Base-by-base conservation (phyloP, 2,329 filamentous ascomycete genomes). In the Elsinoe perseae region DNA sequence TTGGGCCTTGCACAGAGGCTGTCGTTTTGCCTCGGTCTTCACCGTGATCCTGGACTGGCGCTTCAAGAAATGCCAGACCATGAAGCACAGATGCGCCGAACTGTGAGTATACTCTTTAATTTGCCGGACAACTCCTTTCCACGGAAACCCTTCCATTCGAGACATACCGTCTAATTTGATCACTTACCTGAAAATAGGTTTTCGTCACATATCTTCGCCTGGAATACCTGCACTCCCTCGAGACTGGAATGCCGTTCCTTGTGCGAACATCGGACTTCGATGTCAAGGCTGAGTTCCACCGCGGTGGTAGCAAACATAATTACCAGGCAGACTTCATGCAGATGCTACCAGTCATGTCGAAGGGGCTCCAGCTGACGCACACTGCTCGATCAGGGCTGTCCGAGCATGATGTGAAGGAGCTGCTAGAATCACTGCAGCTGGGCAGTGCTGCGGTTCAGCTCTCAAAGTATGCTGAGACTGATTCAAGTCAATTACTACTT, bases 321-420 rank as follows among this genome's bases (percentile, higher is more conserved):
- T 36, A 54, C 32, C 36, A 27, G 8, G 32, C 52, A 14, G 52
- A 43, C 4, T 54, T 54, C n/a, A 54, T 54, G 52, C 20, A 43
- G n/a, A 28, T 54, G 25, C 34, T 54, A 5, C 52, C 52, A 1
- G 21, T 23, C 4, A 5, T 54, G 12, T 21, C 52, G 7, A 43
- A 27, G 18, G 21, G 10, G 4, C 21, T 54, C 4, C 52, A 54
- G 21, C 12, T 54, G 32, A 54, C 52, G 2, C 30, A 30, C n/a
- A 38, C 34, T 2, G 21, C 12, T 23, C 32, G 36, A 12, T 42
- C 32, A 7, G 36, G 36, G 9, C 2, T 43, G 4, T n/a, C 25
- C 14, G 25, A 40, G 7, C 2, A 27, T 18, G 52, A 54, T 23
- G 20, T 43, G 14, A 28, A 25, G 16, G 20, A 28, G 10, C 32